Evolutionary conservation across 306 rosid species (phyloP), one percentile per base, ranked within the genome.

Genomic region (Corylus americana): DNA sequence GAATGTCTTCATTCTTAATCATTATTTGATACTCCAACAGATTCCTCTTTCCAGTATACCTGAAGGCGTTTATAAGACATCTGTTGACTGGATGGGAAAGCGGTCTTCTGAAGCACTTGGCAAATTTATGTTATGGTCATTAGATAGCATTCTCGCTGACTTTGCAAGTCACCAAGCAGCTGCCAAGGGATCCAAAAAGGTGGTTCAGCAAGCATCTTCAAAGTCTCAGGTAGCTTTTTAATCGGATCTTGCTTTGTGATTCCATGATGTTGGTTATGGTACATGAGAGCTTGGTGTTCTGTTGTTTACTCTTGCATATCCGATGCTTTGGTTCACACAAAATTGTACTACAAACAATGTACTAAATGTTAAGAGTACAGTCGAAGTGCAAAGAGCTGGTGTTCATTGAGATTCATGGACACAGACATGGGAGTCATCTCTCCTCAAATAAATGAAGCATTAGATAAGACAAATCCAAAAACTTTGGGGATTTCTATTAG

Each of bases 121-220:
- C 68, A 84, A 90, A 62, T 90, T 89, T 75, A 85, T 89, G 81
- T 73, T 83, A 20, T 92, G 93, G 97, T 87, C 83, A 13, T 82
- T 90, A 62, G 97, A 90, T 37, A 85, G 90, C 81, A 85, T 89
- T 82, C 84, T 90, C 55, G 79, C 79, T 51, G 97, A 92, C 86
- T 77, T 90, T 62, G 78, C 84, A 67, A 80, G 20, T 83, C 93
- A 92, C 74, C 93, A 83, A 50, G 86, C 85, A 83, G 77, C 71
- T 76, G 75, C 74, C 67, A 92, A 87, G 93, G 90, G 93, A 84
- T 86, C 92, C 31, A 90, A 88, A 86, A 92, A 85, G 81, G 86
- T 29, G 53, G 86, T 75, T 25, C 90, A 86, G 76, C 92, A 77
- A 88, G 77, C 85, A 47, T 82, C 90, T 14, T 86, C 89, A 11